Base-by-base conservation (phyloP, 495 filamentous ascomycete species). In the Xylaria grammica region DNA sequence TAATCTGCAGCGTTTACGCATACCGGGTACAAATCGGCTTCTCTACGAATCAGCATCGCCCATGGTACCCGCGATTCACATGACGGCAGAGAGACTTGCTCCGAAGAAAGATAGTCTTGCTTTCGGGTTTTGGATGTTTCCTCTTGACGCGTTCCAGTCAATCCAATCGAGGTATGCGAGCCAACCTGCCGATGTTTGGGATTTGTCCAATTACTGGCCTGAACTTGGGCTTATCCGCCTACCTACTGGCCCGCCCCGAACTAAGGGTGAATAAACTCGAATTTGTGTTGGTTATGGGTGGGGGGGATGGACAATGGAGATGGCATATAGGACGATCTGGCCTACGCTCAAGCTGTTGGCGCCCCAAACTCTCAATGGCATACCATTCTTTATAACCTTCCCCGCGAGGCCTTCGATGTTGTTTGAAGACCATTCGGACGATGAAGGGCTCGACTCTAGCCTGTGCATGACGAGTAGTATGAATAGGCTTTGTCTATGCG, bases 101-200 rank as follows among this genome's bases (percentile, higher is more conserved):
- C 5, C 26, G 8, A 29, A 56, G 40, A 36, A 2, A 50, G 29
- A 60, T 5, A 55, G 22, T 45, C 57, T 34, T 22, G 63, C 63
- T 20, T 24, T 66, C 20, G 57, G 57, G n/a, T 66, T 66, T 51
- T 66, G 57, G 63, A 29, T 66, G 57, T 66, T 66, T 46, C 57
- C 57, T 24, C 13, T 38, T 10, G 15, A 44, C 10, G 53, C 53
- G 24, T 56, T 45, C 20, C 34, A 36, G 34, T 6, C 34, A 6
- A 36, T 6, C 11, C 34, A 40, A 38, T 7, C 17, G n/a, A 9
- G 52, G 17, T 9, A 55, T 30, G 15, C n/a, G 17, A 5, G 36
- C 1, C 1, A 24, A 24, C 2, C 20, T 36, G 17, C 36, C 1
- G 30, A 55, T 57, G 5, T 26, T 30, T 57, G 20, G 36, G 29